Evolutionary conservation across 2,329 filamentous ascomycete genomes (phyloP).

Genomic region (Epichloe typhina): DNA sequence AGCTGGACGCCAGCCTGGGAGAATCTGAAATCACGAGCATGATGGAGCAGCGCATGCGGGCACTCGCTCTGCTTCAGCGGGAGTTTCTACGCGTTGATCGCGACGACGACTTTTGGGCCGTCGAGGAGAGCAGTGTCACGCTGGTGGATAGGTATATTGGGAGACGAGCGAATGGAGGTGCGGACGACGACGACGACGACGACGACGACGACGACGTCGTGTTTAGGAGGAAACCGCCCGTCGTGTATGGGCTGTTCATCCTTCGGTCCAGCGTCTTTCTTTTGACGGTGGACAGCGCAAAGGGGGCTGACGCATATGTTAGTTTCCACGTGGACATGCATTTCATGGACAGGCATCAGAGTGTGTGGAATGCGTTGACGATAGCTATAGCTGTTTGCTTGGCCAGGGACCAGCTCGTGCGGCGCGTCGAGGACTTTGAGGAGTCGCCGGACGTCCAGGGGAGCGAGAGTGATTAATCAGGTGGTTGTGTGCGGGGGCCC

Average conservation of each 20-base stretch:
- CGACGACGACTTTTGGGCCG: slow-evolving; percentile 19
- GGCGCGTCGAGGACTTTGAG: slow-evolving; percentile 23
- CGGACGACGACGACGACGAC: slow-evolving; percentile 1
- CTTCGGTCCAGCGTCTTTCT: slow-evolving; percentile 26
- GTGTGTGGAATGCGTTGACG: slow-evolving; percentile 32
- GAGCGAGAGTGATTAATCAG: slow-evolving; percentile 26
- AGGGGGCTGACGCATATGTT: slow-evolving; percentile 21
- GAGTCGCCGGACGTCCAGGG: slow-evolving; percentile 14
- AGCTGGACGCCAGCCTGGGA: slow-evolving; percentile 18
- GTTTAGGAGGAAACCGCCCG: slow-evolving; percentile 22
- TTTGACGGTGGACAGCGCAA: slow-evolving; percentile 26
- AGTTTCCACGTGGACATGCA: slow-evolving; percentile 30
- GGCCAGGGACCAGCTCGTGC: slow-evolving; percentile 26
- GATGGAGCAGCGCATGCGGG: slow-evolving; percentile 23
- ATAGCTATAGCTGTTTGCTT: slow-evolving; percentile 26
- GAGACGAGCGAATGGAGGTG: neutral
- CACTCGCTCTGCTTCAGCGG: slow-evolving; percentile 23
- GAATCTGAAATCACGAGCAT: slow-evolving; percentile 20
- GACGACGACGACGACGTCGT: neutral
- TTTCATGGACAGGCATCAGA: slow-evolving; percentile 25
- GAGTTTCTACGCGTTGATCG: slow-evolving; percentile 19
- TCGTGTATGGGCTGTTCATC: slow-evolving; percentile 31
- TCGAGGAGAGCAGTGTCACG: neutral
- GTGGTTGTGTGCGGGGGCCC: neutral
- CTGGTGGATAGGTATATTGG: slow-evolving; percentile 6